Percentiles rank a stretch among this genome's conserved stretches.
These are phyloP conservation scores for Fusarium gaditjirri DNA, from an alignment of 2,329 filamentous ascomycete species.

Conservation along the genomic window DNA sequence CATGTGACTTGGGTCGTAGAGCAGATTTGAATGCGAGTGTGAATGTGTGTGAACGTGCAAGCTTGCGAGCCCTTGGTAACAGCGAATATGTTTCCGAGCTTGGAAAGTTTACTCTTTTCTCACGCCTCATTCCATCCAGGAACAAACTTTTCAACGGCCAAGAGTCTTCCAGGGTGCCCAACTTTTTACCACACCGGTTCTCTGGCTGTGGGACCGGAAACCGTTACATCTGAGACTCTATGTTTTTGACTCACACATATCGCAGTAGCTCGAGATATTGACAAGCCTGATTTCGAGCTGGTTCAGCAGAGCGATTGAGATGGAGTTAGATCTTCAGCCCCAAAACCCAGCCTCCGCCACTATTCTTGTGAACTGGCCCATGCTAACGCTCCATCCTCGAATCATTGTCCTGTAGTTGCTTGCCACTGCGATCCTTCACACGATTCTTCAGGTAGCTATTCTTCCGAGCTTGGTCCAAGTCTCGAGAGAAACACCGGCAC, in stretches of 20 bases:
- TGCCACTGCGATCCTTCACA: conserved; percentile 4
- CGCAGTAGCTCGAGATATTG: conserved; percentile 26
- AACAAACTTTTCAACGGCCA: conserved; percentile 28
- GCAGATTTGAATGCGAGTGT: conserved; percentile 6
- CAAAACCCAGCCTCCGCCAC: conserved; percentile 26
- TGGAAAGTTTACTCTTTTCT: conserved; percentile 33
- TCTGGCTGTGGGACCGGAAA: conserved; percentile 38
- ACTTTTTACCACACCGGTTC: conserved; percentile 25
- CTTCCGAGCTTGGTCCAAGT: conserved; percentile 19
- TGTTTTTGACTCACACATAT: conserved; percentile 38
- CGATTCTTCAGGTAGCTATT: conserved; percentile 17
- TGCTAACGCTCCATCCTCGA: background rate
- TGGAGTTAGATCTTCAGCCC: conserved; percentile 18
- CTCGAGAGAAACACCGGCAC: conserved; percentile 14
- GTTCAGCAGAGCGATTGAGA: background rate
- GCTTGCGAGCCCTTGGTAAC: conserved; percentile 16
- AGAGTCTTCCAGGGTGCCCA: conserved; percentile 12
- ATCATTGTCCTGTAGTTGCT: background rate
- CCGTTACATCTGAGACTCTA: conserved; percentile 30
- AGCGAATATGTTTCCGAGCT: conserved; percentile 20
- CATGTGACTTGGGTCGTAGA: conserved; percentile 33
- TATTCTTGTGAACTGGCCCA: background rate
- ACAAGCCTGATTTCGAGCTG: background rate
- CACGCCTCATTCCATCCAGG: conserved; percentile 21
- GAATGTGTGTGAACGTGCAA: conserved; percentile 9